phyloP scores from a whole-genome alignment of 1,284 basidiomycete genomes.

The Boletus sp. region DNA sequence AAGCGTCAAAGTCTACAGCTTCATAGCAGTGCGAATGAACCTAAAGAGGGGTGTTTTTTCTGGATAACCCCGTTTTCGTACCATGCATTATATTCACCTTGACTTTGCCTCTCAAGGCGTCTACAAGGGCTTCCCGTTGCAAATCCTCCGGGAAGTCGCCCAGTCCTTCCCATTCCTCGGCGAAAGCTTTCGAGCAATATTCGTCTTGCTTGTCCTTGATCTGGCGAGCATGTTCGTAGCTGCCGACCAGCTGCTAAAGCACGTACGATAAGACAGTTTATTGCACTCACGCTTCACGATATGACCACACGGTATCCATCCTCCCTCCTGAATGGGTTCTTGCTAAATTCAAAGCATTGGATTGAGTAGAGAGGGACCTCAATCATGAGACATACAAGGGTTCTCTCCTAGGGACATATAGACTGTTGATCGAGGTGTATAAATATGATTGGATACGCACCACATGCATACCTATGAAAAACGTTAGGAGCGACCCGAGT shows the following conservation, averaged over 20 bases:
- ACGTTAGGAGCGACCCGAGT: background rate
- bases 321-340: conserved; percentile 25
- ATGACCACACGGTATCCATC: conserved; percentile 56
- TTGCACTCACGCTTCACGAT: conserved; percentile 40
- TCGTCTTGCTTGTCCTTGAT: conserved; percentile 70
- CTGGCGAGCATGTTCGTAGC: conserved; percentile 38
- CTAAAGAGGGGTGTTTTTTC: conserved; percentile 8
- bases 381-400: conserved; percentile 14
- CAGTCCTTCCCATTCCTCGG: conserved; percentile 55
- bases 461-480: conserved; percentile 41
- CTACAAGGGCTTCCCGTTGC: conserved; percentile 79
- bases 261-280: background rate
- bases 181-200: conserved; percentile 54
- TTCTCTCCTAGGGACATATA: conserved; percentile 22
- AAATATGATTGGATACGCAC: conserved; percentile 18
- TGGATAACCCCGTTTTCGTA: background rate
- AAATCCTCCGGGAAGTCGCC: conserved; percentile 71
- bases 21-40: conserved; percentile 68
- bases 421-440: background rate
- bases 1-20: conserved; percentile 72
- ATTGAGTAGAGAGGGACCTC: background rate
- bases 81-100: conserved; percentile 43
- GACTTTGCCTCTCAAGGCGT: conserved; percentile 74
- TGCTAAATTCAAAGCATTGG: conserved; percentile 20
- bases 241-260: conserved; percentile 29